Conservation (phyloP, 306 rosid genomes). For the Phaseolus lunatus region DNA sequence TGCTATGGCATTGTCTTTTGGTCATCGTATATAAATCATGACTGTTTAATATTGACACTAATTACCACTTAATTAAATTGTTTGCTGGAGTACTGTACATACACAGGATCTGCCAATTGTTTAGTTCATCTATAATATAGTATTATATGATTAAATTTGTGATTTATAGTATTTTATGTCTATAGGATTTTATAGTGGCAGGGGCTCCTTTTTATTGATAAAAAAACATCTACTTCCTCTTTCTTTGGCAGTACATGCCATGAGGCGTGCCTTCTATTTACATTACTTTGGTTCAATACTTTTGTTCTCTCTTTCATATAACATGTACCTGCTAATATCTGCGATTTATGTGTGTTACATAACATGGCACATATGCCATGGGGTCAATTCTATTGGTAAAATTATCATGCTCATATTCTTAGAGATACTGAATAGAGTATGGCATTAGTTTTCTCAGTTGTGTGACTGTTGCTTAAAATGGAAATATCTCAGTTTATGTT, state of each 20-base stretch:
- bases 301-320: not conserved
- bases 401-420: conserved; percentile 13
- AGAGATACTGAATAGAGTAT: conserved; percentile 1
- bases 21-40: conserved; percentile 27
- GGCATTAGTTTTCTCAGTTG: not conserved
- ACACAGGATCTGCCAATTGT: conserved; percentile 10
- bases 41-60: conserved; percentile 5
- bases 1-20: conserved; percentile 35
- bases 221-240: not conserved
- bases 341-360: not conserved
- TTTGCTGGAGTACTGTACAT: conserved; percentile 28
- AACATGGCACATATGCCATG: not conserved
- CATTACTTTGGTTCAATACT: conserved; percentile 7
- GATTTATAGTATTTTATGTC: not conserved
- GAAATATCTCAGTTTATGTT: conserved; percentile 10
- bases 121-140: not conserved
- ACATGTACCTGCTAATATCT: conserved; percentile 3
- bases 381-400: conserved; percentile 30
- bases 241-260: not conserved
- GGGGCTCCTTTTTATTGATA: conserved; percentile 7
- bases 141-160: conserved; percentile 20
- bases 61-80: not conserved
- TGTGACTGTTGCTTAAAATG: conserved; percentile 18
- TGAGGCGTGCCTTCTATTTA: not conserved
- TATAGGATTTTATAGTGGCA: not conserved